phyloP scores from a whole-genome alignment of 208 protist species.

The Trypanosoma mega region DNA sequence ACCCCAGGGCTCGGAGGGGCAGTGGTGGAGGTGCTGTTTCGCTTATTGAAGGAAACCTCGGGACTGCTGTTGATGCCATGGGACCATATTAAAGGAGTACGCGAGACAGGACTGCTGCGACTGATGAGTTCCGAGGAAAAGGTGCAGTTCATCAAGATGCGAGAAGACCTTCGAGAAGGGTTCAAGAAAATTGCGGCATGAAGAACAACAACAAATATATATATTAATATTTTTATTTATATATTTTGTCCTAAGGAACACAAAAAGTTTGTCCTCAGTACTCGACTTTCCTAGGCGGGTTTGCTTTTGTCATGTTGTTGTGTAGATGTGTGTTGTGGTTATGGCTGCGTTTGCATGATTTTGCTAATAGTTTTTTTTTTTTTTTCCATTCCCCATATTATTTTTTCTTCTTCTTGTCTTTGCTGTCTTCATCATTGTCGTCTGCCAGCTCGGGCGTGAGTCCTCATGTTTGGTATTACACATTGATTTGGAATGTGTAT shows the following conservation, averaged over 20 bases:
- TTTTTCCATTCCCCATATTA: slow-evolving; percentile 17
- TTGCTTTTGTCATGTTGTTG: neutral
- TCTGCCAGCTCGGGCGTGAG: too few species aligned
- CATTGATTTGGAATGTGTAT: too few species aligned
- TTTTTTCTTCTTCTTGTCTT: slow-evolving; percentile 1
- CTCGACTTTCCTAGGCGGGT: too few species aligned
- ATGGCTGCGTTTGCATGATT: neutral
- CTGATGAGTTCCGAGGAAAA: slow-evolving; percentile 79
- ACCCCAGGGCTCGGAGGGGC: slow-evolving; percentile 74
- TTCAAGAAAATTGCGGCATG: slow-evolving; percentile 57
- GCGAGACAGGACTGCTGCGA: slow-evolving; percentile 67
- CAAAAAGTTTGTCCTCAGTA: too few species aligned
- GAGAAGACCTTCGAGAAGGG: slow-evolving; percentile 64
- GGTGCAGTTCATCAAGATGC: slow-evolving; percentile 73
- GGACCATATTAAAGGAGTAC: slow-evolving; percentile 83
- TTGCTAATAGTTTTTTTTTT: slow-evolving; percentile 2
- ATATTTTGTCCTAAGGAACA: neutral
- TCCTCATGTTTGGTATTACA: too few species aligned
- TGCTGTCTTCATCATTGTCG: slow-evolving; percentile 1
- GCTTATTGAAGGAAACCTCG: slow-evolving; percentile 81
- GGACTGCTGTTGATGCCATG: slow-evolving; percentile 81
- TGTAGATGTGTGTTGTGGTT: neutral
- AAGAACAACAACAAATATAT: slow-evolving; percentile 6
- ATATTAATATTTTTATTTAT: slow-evolving; percentile 25
- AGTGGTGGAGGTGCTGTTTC: slow-evolving; percentile 82